These are phyloP conservation scores for Phaeosphaeria sp. DNA, from an alignment of 2,329 filamentous ascomycete genomes.

Conservation along the genomic window DNA sequence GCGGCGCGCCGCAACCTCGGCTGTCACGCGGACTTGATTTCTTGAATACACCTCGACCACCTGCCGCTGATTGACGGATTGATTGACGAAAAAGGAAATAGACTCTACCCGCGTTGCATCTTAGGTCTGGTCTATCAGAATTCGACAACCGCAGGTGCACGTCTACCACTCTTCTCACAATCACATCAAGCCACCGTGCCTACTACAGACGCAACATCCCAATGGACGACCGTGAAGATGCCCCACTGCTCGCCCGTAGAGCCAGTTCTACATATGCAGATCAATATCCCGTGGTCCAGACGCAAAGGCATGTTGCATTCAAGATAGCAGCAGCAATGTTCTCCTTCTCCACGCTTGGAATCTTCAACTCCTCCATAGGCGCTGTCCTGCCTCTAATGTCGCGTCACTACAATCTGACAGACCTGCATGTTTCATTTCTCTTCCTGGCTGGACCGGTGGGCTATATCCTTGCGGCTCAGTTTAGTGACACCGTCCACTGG, in stretches of 20 bases:
- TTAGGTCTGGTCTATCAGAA: no score
- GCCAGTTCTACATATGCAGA: background rate
- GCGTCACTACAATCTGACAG: slow-evolving; percentile 50
- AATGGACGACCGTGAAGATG: slow-evolving; percentile 7
- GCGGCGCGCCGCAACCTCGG: background rate
- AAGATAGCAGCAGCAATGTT: slow-evolving; percentile 63
- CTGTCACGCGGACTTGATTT: background rate
- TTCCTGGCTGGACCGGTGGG: slow-evolving; percentile 54
- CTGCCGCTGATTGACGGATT: background rate
- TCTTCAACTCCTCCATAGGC: slow-evolving; percentile 36
- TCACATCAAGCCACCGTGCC: background rate
- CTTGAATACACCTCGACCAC: background rate
- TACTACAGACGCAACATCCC: background rate
- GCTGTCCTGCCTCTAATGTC: slow-evolving; percentile 48
- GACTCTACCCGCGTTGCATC: no score
- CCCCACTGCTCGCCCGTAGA: background rate
- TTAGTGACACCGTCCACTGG: slow-evolving; percentile 50
- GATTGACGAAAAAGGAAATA: no score
- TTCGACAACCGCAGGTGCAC: background rate
- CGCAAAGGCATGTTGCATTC: slow-evolving; percentile 11
- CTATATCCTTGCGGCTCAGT: slow-evolving; percentile 52
- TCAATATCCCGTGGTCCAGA: background rate
- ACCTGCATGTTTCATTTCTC: slow-evolving; percentile 53
- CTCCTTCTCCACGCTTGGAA: slow-evolving; percentile 63
- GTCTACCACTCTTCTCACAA: background rate